Base-by-base conservation (phyloP, 371 early-diverging fungal species). In the Mucor velutinosus region DNA sequence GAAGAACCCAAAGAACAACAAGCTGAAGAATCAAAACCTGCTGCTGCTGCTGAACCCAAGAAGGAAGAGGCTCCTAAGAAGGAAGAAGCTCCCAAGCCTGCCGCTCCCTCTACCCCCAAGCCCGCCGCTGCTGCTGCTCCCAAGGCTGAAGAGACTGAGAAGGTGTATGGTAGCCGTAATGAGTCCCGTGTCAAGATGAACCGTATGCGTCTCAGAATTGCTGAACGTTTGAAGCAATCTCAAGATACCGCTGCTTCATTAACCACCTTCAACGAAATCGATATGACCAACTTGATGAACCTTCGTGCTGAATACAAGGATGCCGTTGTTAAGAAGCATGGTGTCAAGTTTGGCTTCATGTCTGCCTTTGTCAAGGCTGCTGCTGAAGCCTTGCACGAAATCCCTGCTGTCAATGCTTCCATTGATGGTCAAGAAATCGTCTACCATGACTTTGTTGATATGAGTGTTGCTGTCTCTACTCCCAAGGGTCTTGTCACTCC, bases 401-500 rank as follows among this genome's bases (percentile, higher is more conserved):
- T 97, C 39, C 98, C 99, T 58, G 93, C 90, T 64, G 94, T 97
- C 71, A 99, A 99, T 73, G 97, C 95, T 29, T 88, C 92, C 68
- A 94, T 99, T 75, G 94, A 94, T 65, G 90, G 89, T 32, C 90
- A 90, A 69, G 91, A 92, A 51, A 87, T 96, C 57, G 92, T 97
- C 41, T 97, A 93, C 87, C 89, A 88, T 72, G 96, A 97, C 86
- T 99, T 89, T 75, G 92, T 94, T 66, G 99, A 99, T 81, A 87
- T 99, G 77, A 91, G 92, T 66, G 95, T 97, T 53, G 99, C 99
- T 21, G 99, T 99, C 60, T 94, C 99, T 33, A 99, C 99, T 4
- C 98, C 98, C 74, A 97, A 97, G 88, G 99, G 99, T 66, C 89
- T 98, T 33, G 98, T 98, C 45, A 98, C 99, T 25, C 99, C 99